These are phyloP conservation scores for Daldinia concentrica DNA, from an alignment of 495 filamentous ascomycete genomes.

Conservation along the genomic window DNA sequence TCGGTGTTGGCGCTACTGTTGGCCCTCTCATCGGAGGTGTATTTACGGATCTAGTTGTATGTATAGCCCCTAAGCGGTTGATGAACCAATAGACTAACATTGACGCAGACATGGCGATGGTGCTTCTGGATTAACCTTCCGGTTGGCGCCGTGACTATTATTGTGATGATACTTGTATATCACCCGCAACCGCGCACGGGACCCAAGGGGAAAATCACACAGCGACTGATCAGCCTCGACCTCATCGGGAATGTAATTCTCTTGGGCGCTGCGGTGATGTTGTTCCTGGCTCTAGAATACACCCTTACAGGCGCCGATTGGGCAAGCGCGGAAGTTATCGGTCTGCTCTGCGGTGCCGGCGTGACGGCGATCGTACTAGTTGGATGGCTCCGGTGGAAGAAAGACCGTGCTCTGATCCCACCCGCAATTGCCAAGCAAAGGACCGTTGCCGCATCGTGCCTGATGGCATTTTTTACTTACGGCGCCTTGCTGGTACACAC, in stretches of 20 bases:
- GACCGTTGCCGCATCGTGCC: conserved; percentile 62
- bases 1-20: conserved; percentile 60
- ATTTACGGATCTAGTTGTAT: conserved; percentile 59
- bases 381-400: conserved; percentile 65
- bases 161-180: conserved; percentile 66
- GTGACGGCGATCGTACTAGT: conserved; percentile 59
- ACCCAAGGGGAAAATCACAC: conserved; percentile 18
- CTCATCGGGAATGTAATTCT: conserved; percentile 68
- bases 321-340: conserved; percentile 67
- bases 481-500: conserved; percentile 68
- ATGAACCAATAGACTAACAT: conserved; percentile 1
- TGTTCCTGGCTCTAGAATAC: conserved; percentile 78
- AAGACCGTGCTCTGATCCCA: conserved; percentile 69
- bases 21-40: conserved; percentile 70
- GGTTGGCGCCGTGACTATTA: conserved; percentile 70
- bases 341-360: conserved; percentile 56
- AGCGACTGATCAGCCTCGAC: conserved; percentile 64
- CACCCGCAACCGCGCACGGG: conserved; percentile 55
- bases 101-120: conserved; percentile 68
- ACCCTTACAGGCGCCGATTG: conserved; percentile 70
- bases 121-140: conserved; percentile 82
- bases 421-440: conserved; percentile 72
- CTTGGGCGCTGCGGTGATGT: conserved; percentile 68
- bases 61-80: background rate
- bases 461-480: conserved; percentile 64